Evolutionary conservation across 2,329 filamentous ascomycete species (phyloP), one percentile per base, ranked within the genome.

Genomic region (Pseudogymnoascus sp.): DNA sequence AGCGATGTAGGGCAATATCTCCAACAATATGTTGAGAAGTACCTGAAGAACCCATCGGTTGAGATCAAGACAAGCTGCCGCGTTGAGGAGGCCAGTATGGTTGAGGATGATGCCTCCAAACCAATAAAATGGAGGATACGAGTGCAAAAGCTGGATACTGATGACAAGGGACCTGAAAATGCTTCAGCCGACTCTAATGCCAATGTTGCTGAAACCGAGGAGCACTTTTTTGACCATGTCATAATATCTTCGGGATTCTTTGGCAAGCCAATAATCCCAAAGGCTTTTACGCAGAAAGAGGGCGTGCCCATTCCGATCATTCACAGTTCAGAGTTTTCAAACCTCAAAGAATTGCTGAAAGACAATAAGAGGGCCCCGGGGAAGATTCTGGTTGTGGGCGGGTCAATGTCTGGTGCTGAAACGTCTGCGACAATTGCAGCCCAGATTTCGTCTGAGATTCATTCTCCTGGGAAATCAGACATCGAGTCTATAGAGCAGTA

Each of bases 401-500:
- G 90, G 0, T 89, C 92, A 69, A 92, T 95, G 82, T 93, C 90
- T 1, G 90, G 90, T 0, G 83, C 89, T 4, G 91, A 96, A 76
- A 87, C 88, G 60, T 87, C 90, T 0, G 86, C 85, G 8, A 86
- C 86, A 1, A 83, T 93, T 60, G 89, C 89, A 10, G 80, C 85
- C 4, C 85, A 92, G 66, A 74, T 93, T 1, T 93, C 90, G 0
- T 85, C 85, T 5, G 81, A 82, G 2, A 74, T 75, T 11, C 78
- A 88, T 71, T 81, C 83, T 0, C 82, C 86, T 0, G 75, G 74
- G 0, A 65, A 74, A 1, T 78, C 73, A 31, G 62, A 69, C 0
- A 74, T 84, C 4, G 74, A 80, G 51, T 70, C 80, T 0, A 78
- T 79, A 0, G 77, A 80, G 10, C 18, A 23, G 34, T 86, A 83